phyloP scores from a whole-genome alignment of 208 protist species.

The Trypanosoma scelopori region DNA sequence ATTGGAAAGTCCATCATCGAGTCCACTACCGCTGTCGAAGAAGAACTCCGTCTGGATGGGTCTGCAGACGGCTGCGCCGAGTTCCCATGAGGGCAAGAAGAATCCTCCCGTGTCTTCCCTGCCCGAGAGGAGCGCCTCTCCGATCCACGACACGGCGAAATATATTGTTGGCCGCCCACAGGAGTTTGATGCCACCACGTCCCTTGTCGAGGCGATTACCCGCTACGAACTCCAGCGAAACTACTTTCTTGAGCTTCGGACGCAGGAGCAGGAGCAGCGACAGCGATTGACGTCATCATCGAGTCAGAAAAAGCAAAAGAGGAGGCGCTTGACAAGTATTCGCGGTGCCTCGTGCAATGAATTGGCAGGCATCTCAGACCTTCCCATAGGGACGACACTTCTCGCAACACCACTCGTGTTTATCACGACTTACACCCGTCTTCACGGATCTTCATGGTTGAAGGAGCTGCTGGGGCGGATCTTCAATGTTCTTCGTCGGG shows the following conservation, averaged over 20 bases:
- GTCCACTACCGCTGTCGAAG: slow-evolving; percentile 14
- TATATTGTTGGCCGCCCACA: slow-evolving; percentile 41
- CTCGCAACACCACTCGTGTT: slow-evolving; percentile 69
- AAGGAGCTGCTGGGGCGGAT: slow-evolving; percentile 67
- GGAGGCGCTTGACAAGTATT: background rate
- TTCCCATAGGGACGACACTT: slow-evolving; percentile 28
- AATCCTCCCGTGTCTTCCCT: background rate
- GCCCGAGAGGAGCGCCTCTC: background rate
- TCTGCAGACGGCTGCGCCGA: background rate
- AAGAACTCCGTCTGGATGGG: background rate
- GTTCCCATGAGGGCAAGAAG: slow-evolving; percentile 7
- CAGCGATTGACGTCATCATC: background rate
- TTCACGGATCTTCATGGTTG: slow-evolving; percentile 84
- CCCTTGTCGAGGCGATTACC: slow-evolving; percentile 54
- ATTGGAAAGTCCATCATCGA: slow-evolving; percentile 18
- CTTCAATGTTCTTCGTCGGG: slow-evolving; percentile 75
- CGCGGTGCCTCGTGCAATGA: background rate
- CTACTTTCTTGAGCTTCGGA: slow-evolving; percentile 12
- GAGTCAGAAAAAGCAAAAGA: background rate
- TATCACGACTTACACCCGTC: slow-evolving; percentile 74
- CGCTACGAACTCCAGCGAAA: slow-evolving; percentile 39
- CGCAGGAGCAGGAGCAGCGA: slow-evolving; percentile 8
- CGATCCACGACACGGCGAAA: slow-evolving; percentile 9
- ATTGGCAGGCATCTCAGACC: background rate
- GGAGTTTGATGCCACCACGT: slow-evolving; percentile 35